A percentile compares a stretch with the other conserved stretches of the same genome.
These are phyloP conservation scores for Candida vartiovaarae DNA, from an alignment of 805 yeast species.

Conservation along the genomic window DNA sequence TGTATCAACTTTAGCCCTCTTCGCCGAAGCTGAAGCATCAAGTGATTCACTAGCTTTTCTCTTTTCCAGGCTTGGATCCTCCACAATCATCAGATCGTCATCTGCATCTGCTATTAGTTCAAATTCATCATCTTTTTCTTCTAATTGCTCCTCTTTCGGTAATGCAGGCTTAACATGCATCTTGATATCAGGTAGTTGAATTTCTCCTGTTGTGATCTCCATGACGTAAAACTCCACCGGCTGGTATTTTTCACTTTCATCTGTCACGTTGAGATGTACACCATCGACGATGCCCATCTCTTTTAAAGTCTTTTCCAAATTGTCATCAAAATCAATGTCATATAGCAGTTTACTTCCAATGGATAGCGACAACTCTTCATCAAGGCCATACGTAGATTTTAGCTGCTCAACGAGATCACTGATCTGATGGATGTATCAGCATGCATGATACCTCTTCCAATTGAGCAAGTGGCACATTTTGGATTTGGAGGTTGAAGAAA, in stretches of 20 bases:
- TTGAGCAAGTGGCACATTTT: slow-evolving; percentile 61
- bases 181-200: slow-evolving; percentile 27
- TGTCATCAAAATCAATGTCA: slow-evolving; percentile 86
- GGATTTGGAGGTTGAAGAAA: slow-evolving; percentile 55
- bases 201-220: slow-evolving; percentile 14
- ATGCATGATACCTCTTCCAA: slow-evolving; percentile 44
- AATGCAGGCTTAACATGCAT: slow-evolving; percentile 24
- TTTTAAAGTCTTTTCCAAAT: slow-evolving; percentile 39
- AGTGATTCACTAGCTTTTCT: slow-evolving; percentile 13
- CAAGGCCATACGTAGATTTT: slow-evolving; percentile 44
- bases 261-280: slow-evolving; percentile 62
- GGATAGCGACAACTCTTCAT: slow-evolving; percentile 47
- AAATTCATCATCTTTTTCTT: slow-evolving; percentile 11
- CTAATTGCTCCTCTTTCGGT: slow-evolving; percentile 17
- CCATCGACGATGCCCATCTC: slow-evolving; percentile 54
- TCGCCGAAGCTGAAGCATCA: slow-evolving; percentile 3
- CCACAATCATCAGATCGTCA: slow-evolving; percentile 17
- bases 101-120: slow-evolving; percentile 13
- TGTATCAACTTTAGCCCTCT: slow-evolving; percentile 8
- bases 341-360: slow-evolving; percentile 56
- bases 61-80: slow-evolving; percentile 15
- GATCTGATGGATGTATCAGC: slow-evolving; percentile 32
- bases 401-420: slow-evolving; percentile 46
- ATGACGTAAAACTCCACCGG: slow-evolving; percentile 55
- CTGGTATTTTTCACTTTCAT: slow-evolving; percentile 66